Base-by-base conservation (phyloP, 768 basidiomycete genomes). In the Kwoniella sp. region DNA sequence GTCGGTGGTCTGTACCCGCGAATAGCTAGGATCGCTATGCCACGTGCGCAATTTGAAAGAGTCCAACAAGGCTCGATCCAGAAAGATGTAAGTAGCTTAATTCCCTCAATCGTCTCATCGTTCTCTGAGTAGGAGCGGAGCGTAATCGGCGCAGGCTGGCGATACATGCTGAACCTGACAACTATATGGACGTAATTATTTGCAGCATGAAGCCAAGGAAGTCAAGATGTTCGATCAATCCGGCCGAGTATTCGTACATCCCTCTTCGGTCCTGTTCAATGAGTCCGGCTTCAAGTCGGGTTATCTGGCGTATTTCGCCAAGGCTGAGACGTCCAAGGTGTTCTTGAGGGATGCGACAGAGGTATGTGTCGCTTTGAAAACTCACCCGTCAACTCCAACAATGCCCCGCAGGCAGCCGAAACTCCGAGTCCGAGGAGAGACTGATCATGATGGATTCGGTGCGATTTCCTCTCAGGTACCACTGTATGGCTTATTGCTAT, bases 1-100 rank as follows among this genome's bases (percentile, higher is more conserved):
- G 85, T 92, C 13, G 92, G 91, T 8, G 92, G 91, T 1, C 83
- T 95, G 22, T 93, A 90, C 86, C 92, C 91, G 1, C 86, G 88
- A 27, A 85, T 93, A 53, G 90, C 88, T 0, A 85, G 86, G 55
- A 86, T 94, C 24, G 84, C 86, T 65, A 83, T 93, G 22, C 92
- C 91, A 1, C 82, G 83, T 60, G 86, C 86, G 17, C 90, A 89
- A 77, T 97, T 91, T 74, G 90, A 94, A 81, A 86, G 88, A 71
- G 85, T 92, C 1, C 88, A 90, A 66, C 86, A 86, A 6, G 94
- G 94, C 1, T 86, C 91, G 0, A 83, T 95, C 10, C 89, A 88
- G 70, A 87, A 91, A 46, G 91, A 92, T 65, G 73, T 73, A 29
- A 65, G 72, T 71, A 24, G 5, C 2, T 7, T 36, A 3, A 50